Evolutionary conservation across 1,284 basidiomycete genomes (phyloP).

Genomic region (Xanthoconium separans): DNA sequence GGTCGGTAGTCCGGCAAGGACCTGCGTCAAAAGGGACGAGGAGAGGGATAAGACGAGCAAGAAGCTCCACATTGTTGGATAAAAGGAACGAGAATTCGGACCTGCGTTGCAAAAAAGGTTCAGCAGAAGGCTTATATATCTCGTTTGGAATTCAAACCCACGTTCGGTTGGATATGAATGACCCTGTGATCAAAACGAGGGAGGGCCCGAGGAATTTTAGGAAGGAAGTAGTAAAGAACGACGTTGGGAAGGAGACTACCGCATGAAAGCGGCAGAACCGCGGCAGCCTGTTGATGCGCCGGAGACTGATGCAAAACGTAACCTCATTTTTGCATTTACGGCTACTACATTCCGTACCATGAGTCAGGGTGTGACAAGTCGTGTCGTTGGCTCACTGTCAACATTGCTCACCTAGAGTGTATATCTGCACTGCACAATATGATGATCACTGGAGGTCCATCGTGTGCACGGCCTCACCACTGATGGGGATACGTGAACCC

Average conservation of each 20-base stretch:
- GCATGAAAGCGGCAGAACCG: neutral
- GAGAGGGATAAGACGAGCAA: conserved; percentile 16
- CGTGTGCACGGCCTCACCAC: too few species aligned
- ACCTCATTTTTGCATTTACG: neutral
- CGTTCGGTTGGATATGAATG: neutral
- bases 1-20: conserved; percentile 20
- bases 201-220: neutral
- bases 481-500: too few species aligned
- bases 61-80: conserved; percentile 20
- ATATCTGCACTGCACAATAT: too few species aligned
- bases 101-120: neutral
- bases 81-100: neutral
- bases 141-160: neutral
- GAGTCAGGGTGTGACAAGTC: too few species aligned
- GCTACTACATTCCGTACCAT: neutral
- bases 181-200: neutral
- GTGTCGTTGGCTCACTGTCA: too few species aligned
- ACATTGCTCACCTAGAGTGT: too few species aligned
- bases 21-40: conserved; percentile 15
- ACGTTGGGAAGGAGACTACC: neutral
- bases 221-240: neutral
- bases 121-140: conserved; percentile 10
- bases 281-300: neutral
- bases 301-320: neutral
- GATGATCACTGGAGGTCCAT: too few species aligned